Conservation (phyloP, 352 stramenopile species). For the Phytophthora brassicae region DNA sequence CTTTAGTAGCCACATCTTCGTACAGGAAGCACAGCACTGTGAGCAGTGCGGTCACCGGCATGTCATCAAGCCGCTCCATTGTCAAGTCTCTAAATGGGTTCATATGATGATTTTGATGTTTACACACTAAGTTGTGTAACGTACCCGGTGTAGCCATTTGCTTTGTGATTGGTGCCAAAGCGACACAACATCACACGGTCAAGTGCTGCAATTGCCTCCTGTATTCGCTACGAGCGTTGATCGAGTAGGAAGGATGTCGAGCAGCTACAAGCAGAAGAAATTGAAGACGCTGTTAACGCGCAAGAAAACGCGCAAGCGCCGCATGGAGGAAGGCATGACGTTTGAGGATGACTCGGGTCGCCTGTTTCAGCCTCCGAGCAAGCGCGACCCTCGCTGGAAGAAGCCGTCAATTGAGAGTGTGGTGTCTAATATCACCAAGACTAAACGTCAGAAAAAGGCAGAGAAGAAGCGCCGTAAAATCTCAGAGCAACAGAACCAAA, state of each 20-base stretch:
- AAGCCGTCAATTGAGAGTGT: conserved; percentile 53
- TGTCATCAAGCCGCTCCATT: conserved; percentile 5
- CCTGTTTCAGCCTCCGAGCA: conserved; percentile 72
- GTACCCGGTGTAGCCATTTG: conserved; percentile 17
- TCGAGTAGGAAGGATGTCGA: conserved; percentile 58
- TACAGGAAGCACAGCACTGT: conserved; percentile 15
- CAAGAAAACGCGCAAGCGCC: conserved; percentile 81
- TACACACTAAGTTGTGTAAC: not conserved
- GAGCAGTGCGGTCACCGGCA: conserved; percentile 11
- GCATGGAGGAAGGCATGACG: conserved; percentile 55
- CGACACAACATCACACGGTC: conserved; percentile 10
- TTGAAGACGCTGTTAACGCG: conserved; percentile 75
- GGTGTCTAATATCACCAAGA: conserved; percentile 36
- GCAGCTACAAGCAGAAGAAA: conserved; percentile 87
- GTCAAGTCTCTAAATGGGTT: not conserved
- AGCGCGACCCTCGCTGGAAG: conserved; percentile 73
- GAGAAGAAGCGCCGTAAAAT: conserved; percentile 48
- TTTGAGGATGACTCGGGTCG: conserved; percentile 69
- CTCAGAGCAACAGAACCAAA: conserved; percentile 11
- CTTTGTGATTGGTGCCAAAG: conserved; percentile 12
- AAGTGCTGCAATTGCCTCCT: not conserved
- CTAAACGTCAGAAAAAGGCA: conserved; percentile 33
- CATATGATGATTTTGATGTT: not conserved
- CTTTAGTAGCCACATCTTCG: not conserved
- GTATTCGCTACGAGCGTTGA: not conserved